These are phyloP conservation scores for Halteria grandinella DNA, from an alignment of 73 alveolate genomes.

Conservation along the genomic window DNA sequence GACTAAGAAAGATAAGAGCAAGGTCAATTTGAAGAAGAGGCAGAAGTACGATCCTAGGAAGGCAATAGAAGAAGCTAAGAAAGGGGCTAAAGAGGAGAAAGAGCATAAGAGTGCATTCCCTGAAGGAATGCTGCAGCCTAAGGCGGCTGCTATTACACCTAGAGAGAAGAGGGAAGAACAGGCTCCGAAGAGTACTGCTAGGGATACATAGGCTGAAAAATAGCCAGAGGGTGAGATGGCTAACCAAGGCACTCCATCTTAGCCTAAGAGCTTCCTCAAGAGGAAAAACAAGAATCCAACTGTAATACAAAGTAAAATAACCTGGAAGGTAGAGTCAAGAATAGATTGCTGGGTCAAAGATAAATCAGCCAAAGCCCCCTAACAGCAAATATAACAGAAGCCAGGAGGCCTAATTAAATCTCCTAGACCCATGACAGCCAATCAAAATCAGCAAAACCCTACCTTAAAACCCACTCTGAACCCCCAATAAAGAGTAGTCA, in stretches of 20 bases:
- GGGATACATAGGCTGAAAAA: constrained; percentile 10
- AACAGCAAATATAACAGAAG: no score
- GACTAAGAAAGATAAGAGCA: no score
- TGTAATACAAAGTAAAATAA: not conserved
- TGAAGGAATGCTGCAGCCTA: constrained; percentile 25
- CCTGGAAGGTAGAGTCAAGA: constrained; percentile 26
- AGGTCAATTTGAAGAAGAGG: constrained; percentile 55
- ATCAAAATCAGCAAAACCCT: not conserved
- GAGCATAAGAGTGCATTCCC: constrained; percentile 59
- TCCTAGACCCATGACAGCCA: not conserved
- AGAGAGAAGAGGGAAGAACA: not conserved
- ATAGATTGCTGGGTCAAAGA: constrained; percentile 50
- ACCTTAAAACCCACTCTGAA: not conserved
- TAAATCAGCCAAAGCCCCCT: no score
- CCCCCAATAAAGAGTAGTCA: not conserved
- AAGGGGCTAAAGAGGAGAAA: not conserved
- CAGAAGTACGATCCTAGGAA: constrained; percentile 60
- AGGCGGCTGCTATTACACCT: constrained; percentile 5
- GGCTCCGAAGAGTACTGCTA: not conserved
- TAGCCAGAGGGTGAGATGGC: not conserved
- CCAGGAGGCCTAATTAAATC: no score
- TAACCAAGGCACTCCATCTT: no score
- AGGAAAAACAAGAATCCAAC: constrained; percentile 39
- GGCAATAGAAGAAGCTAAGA: constrained; percentile 60
- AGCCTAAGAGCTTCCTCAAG: constrained; percentile 28